Evolutionary conservation across 1,284 basidiomycete genomes (phyloP).

Genomic region (Butyriboletus regius): DNA sequence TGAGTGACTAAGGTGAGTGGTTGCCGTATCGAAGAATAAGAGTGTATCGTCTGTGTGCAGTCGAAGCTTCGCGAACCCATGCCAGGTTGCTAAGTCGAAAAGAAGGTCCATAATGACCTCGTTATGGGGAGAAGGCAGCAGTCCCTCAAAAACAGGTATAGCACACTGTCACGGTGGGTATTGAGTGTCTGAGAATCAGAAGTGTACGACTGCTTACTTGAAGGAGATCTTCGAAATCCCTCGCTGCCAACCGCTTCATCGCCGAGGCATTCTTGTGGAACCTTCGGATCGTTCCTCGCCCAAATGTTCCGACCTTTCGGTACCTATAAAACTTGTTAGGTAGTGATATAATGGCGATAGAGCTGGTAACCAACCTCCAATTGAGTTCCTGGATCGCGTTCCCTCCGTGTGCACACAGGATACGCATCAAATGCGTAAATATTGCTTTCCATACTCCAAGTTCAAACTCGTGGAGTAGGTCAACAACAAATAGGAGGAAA

Average conservation of each 20-base stretch:
- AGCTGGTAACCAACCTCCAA: neutral
- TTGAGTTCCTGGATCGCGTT: neutral
- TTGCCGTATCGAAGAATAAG: neutral
- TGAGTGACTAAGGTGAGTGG: accelerated
- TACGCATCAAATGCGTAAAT: neutral
- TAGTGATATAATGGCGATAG: no score
- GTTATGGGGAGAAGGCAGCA: slow-evolving; percentile 27
- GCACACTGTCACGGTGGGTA: neutral
- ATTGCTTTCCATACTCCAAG: neutral
- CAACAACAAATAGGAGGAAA: neutral
- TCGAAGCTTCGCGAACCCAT: neutral
- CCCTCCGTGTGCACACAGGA: neutral
- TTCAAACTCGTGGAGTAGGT: no score
- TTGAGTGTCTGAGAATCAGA: no score
- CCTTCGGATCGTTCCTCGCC: neutral
- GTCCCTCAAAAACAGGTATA: slow-evolving; percentile 32
- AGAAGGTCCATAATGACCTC: neutral
- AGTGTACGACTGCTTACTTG: slow-evolving; percentile 19
- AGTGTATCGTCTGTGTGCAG: slow-evolving; percentile 4
- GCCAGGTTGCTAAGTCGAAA: slow-evolving; percentile 27
- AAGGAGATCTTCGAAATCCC: slow-evolving; percentile 25
- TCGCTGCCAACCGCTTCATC: slow-evolving; percentile 11
- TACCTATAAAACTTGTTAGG: slow-evolving; percentile 3
- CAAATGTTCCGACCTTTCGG: neutral
- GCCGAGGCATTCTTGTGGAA: slow-evolving; percentile 14